Evolutionary conservation across 805 yeast species (phyloP).

Genomic region (Lipomyces spencermartinsiae): DNA sequence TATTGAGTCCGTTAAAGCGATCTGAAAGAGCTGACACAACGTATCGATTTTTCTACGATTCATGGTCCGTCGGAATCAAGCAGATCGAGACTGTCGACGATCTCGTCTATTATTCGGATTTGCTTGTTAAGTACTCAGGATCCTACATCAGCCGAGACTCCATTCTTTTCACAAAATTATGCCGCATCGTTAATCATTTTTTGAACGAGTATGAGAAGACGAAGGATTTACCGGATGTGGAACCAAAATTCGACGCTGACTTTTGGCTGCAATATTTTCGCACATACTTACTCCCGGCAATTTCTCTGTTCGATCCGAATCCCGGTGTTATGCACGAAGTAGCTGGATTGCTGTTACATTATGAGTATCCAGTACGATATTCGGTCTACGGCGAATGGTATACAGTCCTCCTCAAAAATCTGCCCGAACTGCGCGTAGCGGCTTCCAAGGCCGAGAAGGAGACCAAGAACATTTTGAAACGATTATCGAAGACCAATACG

Average conservation of each 20-base stretch:
- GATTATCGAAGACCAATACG: constrained; percentile 82
- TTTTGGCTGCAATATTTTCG: constrained; percentile 69
- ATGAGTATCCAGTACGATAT: constrained; percentile 68
- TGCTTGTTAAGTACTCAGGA: constrained; percentile 61
- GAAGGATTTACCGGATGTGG: neutral
- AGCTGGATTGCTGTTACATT: constrained; percentile 59
- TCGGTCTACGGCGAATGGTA: constrained; percentile 81
- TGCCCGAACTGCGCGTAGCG: constrained; percentile 62
- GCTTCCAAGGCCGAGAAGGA: constrained; percentile 74
- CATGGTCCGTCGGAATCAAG: constrained; percentile 58
- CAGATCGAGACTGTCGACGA: constrained; percentile 50
- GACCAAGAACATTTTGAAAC: constrained; percentile 76
- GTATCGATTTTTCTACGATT: constrained; percentile 39
- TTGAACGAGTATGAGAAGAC: constrained; percentile 33
- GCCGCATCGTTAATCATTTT: constrained; percentile 57
- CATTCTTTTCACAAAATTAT: constrained; percentile 59
- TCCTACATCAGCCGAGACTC: constrained; percentile 58
- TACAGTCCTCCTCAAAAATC: constrained; percentile 61
- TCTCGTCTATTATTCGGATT: constrained; percentile 56
- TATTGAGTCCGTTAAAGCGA: constrained; percentile 29
- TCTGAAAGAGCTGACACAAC: constrained; percentile 27
- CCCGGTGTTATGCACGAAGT: constrained; percentile 67
- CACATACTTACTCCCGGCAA: constrained; percentile 68
- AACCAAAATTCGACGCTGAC: constrained; percentile 37
- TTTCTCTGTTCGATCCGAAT: constrained; percentile 60